Evolutionary conservation across 2,329 filamentous ascomycete species (phyloP).

Genomic region (Ascochyta fabae): DNA sequence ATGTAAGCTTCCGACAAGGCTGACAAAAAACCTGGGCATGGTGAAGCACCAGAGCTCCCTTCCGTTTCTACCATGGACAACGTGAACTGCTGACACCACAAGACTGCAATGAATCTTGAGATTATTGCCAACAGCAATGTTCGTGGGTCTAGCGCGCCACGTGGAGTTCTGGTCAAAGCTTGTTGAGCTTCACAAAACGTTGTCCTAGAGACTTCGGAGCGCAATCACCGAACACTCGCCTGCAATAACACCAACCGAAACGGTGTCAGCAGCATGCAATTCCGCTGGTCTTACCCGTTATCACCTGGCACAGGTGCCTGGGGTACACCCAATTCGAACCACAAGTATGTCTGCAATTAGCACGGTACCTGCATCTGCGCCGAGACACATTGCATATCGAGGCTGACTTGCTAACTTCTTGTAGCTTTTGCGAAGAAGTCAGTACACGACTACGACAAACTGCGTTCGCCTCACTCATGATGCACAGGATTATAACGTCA

Average conservation of each 20-base stretch:
- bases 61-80: too few relatives aligned
- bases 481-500: constrained; percentile 61
- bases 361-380: constrained; percentile 14
- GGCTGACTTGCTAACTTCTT: constrained; percentile 19
- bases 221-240: not conserved
- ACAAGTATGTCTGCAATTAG: constrained; percentile 36
- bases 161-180: constrained; percentile 24
- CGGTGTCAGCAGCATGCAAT: constrained; percentile 24
- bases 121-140: not conserved
- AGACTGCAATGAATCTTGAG: too few relatives aligned
- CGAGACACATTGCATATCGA: not conserved
- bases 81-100: too few relatives aligned
- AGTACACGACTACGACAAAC: not conserved
- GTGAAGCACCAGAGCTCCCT: too few relatives aligned
- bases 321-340: constrained; percentile 41
- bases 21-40: too few relatives aligned
- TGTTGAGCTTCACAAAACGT: constrained; percentile 9
- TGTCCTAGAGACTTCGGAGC: not conserved
- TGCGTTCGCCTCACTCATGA: not conserved
- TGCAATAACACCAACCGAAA: not conserved
- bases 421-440: constrained; percentile 47
- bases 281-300: constrained; percentile 36
- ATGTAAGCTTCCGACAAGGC: too few relatives aligned
- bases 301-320: constrained; percentile 30
- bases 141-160: constrained; percentile 18